Base-by-base conservation (phyloP, 345 rosid genomes). In the Rhodamnia argentea region DNA sequence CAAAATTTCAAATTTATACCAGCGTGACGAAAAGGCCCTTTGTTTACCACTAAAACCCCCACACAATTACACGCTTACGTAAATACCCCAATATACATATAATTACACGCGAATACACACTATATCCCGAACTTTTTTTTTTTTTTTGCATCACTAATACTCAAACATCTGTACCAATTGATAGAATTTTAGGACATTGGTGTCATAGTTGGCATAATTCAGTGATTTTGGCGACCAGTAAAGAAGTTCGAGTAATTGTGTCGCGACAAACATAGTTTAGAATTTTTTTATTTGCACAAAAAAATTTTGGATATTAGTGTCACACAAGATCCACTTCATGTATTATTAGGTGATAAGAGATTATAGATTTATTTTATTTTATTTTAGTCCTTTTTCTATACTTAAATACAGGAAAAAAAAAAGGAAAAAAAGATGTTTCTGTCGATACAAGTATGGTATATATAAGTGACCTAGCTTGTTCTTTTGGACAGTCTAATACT, bases 161-260 rank as follows among this genome's bases (percentile, higher is more conserved):
- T 70, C 13, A 10, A 37, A 37, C 52, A 18, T 37, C 2, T 18
- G 13, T 37, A 70, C 1, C 81, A 10, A 1, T 4, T 4, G 26
- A 10, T 6, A 70, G 6, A 16, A 70, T 37, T 18, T 3, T 37
- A 5, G 6, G 12, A 64, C 16, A 64, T 64, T 62, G 2, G 5
- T 15, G 42, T 29, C 22, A 7, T 0, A 3, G 1, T 60, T 3
- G 5, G 40, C 0, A 27, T 15, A 14, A 27, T 62, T 64, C 7
- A 7, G 1, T 0, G 9, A 20, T 55, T 20, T 22, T 20, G 9
- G 1, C 20, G 58, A 55, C 1, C 7, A 7, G 0, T 7, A 16
- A 55, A 4, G 7, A 4, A 0, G 0, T 27, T 16, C 4, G 75
- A 11, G 1, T 3, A 64, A 7, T 8, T 3, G 6, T 29, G 42